Conservation (phyloP, 352 stramenopile species). For the Phytophthora rubi region DNA sequence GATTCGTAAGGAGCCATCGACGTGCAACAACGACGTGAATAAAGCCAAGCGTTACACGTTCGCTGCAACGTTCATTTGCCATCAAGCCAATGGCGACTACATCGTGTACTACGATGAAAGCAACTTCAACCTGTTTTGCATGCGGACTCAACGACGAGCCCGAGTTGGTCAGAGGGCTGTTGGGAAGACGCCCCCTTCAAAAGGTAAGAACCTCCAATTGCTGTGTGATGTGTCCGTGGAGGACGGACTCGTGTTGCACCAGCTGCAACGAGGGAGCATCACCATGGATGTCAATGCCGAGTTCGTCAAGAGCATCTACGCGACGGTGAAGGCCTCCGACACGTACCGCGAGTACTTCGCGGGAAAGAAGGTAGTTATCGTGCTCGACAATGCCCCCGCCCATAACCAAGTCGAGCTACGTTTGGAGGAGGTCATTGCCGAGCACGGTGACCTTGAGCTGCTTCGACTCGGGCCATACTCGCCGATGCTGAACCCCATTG, state of each 20-base stretch:
- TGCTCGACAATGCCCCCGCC: no score
- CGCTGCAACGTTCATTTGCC: neutral
- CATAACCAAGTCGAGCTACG: no score
- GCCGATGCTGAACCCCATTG: neutral
- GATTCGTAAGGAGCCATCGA: slow-evolving; percentile 1
- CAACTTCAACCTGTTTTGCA: neutral
- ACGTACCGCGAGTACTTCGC: no score
- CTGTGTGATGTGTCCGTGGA: neutral
- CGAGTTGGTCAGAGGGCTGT: neutral
- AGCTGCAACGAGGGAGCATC: neutral
- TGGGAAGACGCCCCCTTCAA: neutral
- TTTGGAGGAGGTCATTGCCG: no score
- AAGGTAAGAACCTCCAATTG: neutral
- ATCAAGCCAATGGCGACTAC: neutral
- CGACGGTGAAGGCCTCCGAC: no score
- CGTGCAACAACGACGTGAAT: neutral
- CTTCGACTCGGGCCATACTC: no score
- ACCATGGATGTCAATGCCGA: no score
- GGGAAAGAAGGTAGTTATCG: no score
- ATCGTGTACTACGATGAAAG: neutral
- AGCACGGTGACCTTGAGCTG: no score
- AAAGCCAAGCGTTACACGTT: neutral
- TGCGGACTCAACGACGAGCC: neutral
- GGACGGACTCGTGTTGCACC: neutral
- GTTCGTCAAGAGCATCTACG: no score